Conservation (phyloP, 441 rosid species). For the Populus hybrid region DNA sequence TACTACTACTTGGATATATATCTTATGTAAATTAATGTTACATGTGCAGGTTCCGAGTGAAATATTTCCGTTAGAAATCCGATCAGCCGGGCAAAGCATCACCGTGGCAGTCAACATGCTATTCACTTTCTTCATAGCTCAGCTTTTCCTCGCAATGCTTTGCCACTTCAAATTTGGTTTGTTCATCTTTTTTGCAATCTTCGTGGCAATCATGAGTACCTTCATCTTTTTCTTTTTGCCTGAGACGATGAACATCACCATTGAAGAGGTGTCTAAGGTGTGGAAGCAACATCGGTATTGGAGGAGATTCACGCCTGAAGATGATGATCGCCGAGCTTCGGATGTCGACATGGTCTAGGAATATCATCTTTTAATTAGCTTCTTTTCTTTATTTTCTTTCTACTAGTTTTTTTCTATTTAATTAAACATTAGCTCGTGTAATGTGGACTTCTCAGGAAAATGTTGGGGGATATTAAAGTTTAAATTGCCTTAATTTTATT, state of each 20-base stretch:
- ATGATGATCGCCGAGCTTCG: not conserved
- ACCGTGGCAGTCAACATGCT: slow-evolving; percentile 64
- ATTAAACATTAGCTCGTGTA: too few relatives aligned
- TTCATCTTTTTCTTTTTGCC: slow-evolving; percentile 65
- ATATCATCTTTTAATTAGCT: too few relatives aligned
- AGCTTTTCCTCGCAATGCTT: slow-evolving; percentile 54
- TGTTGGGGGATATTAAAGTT: too few relatives aligned
- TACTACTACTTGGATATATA: not conserved
- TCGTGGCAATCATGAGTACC: slow-evolving; percentile 50
- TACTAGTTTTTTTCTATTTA: too few relatives aligned
- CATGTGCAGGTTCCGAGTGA: slow-evolving; percentile 54
- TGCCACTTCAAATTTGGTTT: slow-evolving; percentile 64
- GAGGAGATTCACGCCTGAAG: slow-evolving; percentile 31
- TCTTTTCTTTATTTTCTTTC: too few relatives aligned
- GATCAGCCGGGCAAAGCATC: slow-evolving; percentile 79
- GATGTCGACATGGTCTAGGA: too few relatives aligned
- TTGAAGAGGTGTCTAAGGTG: slow-evolving; percentile 63
- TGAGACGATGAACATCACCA: slow-evolving; percentile 72
- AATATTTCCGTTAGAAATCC: slow-evolving; percentile 69
- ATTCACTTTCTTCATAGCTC: slow-evolving; percentile 76
- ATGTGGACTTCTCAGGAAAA: too few relatives aligned
- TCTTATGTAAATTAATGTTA: not conserved
- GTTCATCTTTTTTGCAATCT: slow-evolving; percentile 57
- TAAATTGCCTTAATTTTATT: too few relatives aligned
- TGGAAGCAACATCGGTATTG: slow-evolving; percentile 66